These are phyloP conservation scores for Fusarium abutilonis DNA, from an alignment of 2,329 filamentous ascomycete genomes.

Conservation along the genomic window DNA sequence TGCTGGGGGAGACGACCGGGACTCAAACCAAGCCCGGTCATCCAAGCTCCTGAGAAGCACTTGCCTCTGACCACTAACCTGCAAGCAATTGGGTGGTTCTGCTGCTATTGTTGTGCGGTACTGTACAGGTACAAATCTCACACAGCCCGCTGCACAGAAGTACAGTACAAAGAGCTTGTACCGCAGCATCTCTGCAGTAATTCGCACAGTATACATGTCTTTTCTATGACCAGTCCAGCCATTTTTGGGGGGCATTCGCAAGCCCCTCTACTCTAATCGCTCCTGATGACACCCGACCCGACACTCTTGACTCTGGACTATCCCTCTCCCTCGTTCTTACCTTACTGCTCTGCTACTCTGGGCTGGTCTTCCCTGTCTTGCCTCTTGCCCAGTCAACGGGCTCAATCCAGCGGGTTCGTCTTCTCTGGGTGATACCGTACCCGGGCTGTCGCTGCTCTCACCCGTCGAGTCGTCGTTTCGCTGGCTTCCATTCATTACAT, in stretches of 20 bases:
- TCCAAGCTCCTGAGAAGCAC: slow-evolving; percentile 39
- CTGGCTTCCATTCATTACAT: not conserved
- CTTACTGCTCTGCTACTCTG: not conserved
- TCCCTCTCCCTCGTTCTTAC: slow-evolving; percentile 7
- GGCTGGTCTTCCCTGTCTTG: not conserved
- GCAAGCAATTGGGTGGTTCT: slow-evolving; percentile 33
- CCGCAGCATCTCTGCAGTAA: slow-evolving; percentile 12
- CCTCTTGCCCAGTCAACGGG: slow-evolving; percentile 30
- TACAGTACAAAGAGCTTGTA: slow-evolving; percentile 52
- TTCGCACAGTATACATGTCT: slow-evolving; percentile 52
- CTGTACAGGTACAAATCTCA: slow-evolving; percentile 52
- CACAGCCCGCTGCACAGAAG: slow-evolving; percentile 48
- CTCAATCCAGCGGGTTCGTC: slow-evolving; percentile 25
- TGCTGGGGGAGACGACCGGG: slow-evolving; percentile 33
- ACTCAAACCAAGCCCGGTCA: slow-evolving; percentile 39
- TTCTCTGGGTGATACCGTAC: slow-evolving; percentile 33
- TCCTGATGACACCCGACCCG: slow-evolving; percentile 18
- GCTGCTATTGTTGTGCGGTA: slow-evolving; percentile 49
- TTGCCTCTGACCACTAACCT: slow-evolving; percentile 40
- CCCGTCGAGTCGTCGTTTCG: slow-evolving; percentile 11
- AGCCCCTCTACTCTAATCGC: slow-evolving; percentile 43
- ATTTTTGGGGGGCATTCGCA: slow-evolving; percentile 32
- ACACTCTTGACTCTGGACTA: slow-evolving; percentile 4
- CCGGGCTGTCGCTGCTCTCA: slow-evolving; percentile 11
- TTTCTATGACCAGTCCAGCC: not conserved